Conservation (phyloP, 768 basidiomycete genomes). For the Naganishia vaughanmartiniae region DNA sequence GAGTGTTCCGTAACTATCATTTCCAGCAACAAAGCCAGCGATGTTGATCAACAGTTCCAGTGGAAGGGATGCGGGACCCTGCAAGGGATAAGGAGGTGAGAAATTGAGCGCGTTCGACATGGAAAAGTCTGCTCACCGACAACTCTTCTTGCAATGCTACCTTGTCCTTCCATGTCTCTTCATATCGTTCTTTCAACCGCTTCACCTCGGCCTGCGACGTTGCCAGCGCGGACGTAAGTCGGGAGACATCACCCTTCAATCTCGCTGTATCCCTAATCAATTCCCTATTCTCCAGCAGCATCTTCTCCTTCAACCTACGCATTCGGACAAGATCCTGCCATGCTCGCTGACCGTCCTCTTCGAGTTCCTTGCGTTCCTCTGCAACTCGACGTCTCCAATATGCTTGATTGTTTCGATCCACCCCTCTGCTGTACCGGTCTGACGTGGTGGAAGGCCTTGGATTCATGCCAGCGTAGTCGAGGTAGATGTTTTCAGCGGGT, state of each 20-base stretch:
- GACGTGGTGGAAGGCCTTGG: background rate
- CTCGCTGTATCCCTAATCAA: background rate
- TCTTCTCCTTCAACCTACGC: background rate
- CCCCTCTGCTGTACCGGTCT: background rate
- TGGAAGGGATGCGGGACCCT: background rate
- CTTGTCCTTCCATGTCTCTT: background rate
- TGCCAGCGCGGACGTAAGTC: background rate
- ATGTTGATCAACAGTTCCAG: background rate
- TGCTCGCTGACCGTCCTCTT: background rate
- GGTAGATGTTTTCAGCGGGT: background rate
- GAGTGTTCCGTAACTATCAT: background rate
- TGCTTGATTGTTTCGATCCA: background rate
- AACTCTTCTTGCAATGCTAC: background rate
- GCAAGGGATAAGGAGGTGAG: background rate
- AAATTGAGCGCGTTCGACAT: too few species aligned
- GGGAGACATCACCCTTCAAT: background rate
- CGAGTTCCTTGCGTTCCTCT: background rate
- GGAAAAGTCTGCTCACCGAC: background rate
- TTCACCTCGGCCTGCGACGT: background rate
- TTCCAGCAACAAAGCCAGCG: constrained; percentile 7
- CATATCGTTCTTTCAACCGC: background rate
- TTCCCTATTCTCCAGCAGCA: background rate
- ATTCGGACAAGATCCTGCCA: background rate
- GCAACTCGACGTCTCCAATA: background rate
- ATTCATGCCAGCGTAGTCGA: constrained; percentile 1